Percentiles rank a stretch among this genome's conserved stretches.
Evolutionary conservation across 345 rosid species (phyloP).

Genomic region (Syzygium grande): DNA sequence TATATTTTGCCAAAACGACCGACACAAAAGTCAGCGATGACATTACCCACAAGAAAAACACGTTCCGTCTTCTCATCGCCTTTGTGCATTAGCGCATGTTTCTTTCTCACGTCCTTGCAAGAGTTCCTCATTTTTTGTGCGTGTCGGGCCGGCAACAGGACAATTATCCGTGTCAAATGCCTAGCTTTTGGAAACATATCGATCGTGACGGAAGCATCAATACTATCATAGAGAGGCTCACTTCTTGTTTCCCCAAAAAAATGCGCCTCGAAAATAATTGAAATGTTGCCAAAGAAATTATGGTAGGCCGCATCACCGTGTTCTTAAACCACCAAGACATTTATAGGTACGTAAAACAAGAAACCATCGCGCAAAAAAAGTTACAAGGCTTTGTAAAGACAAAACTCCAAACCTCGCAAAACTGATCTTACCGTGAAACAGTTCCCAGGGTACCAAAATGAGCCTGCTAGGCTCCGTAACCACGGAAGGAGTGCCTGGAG

Average conservation of each 20-base stretch:
- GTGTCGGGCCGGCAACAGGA: not conserved
- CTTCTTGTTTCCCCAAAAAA: not conserved
- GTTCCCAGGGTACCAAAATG: not conserved
- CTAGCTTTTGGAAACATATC: not conserved
- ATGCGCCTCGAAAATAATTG: not conserved
- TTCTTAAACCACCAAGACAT: not conserved
- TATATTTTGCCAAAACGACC: rapidly evolving
- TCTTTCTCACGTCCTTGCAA: not conserved
- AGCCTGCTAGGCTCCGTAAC: not conserved
- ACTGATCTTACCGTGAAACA: not conserved
- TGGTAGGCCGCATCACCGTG: not conserved
- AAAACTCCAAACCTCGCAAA: not conserved
- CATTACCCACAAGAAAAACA: not conserved
- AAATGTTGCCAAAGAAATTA: not conserved
- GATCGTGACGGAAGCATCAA: not conserved
- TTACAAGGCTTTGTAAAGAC: not conserved
- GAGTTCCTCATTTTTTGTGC: not conserved
- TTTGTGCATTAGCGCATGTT: not conserved
- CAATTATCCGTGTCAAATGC: not conserved
- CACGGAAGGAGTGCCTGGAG: not conserved
- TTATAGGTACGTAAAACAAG: not conserved
- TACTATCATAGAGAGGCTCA: not conserved
- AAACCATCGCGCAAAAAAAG: not conserved
- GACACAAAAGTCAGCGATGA: not conserved
- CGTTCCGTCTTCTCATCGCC: not conserved